phyloP scores from a whole-genome alignment of 352 stramenopile genomes.

The Phytophthora rubi region DNA sequence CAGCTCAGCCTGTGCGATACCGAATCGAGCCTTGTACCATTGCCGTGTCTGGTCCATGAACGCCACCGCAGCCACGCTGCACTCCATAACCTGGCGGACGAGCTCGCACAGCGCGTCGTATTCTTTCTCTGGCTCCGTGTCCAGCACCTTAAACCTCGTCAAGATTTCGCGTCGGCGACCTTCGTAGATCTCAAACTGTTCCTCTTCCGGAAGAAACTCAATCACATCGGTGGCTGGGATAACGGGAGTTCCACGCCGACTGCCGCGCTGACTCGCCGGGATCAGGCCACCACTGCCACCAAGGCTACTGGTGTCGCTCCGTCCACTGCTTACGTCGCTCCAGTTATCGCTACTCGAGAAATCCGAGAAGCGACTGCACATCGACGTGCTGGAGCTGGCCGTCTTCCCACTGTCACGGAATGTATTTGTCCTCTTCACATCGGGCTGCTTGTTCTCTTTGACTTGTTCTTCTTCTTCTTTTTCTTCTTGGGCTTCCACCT shows the following conservation, averaged over 20 bases:
- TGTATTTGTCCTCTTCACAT: slow-evolving; percentile 25
- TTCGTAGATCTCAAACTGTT: slow-evolving; percentile 61
- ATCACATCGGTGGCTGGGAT: slow-evolving; percentile 40
- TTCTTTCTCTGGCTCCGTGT: slow-evolving; percentile 56
- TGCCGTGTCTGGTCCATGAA: slow-evolving; percentile 69
- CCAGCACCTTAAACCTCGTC: slow-evolving; percentile 46
- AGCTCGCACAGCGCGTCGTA: slow-evolving; percentile 81
- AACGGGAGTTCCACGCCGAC: slow-evolving; percentile 8
- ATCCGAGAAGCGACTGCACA: slow-evolving; percentile 50
- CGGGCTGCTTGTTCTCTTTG: slow-evolving; percentile 13
- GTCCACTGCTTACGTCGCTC: slow-evolving; percentile 42
- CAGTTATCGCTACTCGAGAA: slow-evolving; percentile 45
- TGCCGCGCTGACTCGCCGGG: slow-evolving; percentile 17
- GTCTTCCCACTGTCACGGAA: slow-evolving; percentile 45
- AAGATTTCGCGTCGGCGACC: slow-evolving; percentile 51
- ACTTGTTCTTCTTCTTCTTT: not conserved
- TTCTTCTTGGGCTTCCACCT: slow-evolving; percentile 21
- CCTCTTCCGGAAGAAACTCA: slow-evolving; percentile 53
- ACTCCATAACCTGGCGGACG: slow-evolving; percentile 63
- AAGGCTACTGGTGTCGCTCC: slow-evolving; percentile 42
- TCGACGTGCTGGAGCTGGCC: slow-evolving; percentile 40
- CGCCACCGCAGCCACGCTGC: slow-evolving; percentile 65
- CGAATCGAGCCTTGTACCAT: slow-evolving; percentile 80
- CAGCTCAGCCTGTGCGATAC: slow-evolving; percentile 67
- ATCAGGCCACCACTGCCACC: slow-evolving; percentile 29